Base-by-base conservation (phyloP, 768 basidiomycete species). In the Pleurotus sapidus region DNA sequence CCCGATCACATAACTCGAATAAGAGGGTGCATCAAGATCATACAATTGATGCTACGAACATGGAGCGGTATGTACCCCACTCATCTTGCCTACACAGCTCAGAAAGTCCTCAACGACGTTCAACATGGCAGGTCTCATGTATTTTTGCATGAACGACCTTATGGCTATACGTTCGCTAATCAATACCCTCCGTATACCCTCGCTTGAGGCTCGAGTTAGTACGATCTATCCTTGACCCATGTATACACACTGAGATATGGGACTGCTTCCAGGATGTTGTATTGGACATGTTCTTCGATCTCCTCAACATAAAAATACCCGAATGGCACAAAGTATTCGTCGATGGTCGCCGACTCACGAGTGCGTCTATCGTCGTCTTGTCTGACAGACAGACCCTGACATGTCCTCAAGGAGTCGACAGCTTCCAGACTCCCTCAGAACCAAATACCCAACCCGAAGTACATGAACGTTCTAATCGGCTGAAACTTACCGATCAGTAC, bases 241-340 rank as follows among this genome's bases (percentile, higher is more conserved):
- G 1, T 17, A 27, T 47, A 15, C 38, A 24, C 27, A 15, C 54
- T 45, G 14, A 17, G 38, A n/a, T 12, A n/a, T 18, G 20, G 46
- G 2, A 34, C 9, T 12, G 11, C 30, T 9, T 66, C 15, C 63
- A 97, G 95, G 96, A 98, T 76, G 84, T 94, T 27, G 78, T 98
- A 37, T 76, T 98, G 53, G 93, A 98, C 63, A 89, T 97, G 84
- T 90, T 98, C 64, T 98, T 98, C 64, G 91, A 93, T 59, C 78
- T 95, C 15, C 74, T 99, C 17, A 92, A 94, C 56, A 95, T 98
- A 71, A 92, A 92, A 68, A 82, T 90, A 0, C 91, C 94, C 1
- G 89, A 89, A 46, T 98, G 95, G 94, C 92, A 93, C 67, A 84
- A 93, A 64, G 89, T 92, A 0, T 98, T 96, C 65, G 88, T 97